Evolutionary conservation across 768 basidiomycete species (phyloP), one percentile per base, ranked within the genome.

Genomic region (Chlorophyllum brunneum): DNA sequence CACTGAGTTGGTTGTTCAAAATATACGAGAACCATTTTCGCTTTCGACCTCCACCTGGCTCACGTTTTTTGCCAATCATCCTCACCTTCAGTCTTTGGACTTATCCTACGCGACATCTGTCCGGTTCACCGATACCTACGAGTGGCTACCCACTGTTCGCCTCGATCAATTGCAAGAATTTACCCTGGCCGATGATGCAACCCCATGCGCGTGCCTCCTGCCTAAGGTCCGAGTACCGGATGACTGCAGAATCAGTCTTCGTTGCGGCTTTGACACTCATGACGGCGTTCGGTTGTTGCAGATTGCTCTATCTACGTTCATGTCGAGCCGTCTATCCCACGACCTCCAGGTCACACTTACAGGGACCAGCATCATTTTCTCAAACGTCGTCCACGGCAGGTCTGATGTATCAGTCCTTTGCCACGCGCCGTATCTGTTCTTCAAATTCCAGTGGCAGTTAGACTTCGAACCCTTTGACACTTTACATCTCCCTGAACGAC

Each of bases 361-460:
- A 6, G 31, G 46, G 24, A 38, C 24, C 23, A 26, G 36, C 0
- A 22, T 48, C 15, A 4, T 20, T 18, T 48, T 48, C 6, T 37
- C 34, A 3, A 38, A 48, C 36, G 24, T 13, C n/a, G 0, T 48
- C 3, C 13, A 30, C 10, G 8, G n/a, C 30, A 18, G 30, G 8
- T 4, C 13, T 20, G 30, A 33, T n/a, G 15, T 20, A 11, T 13
- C 22, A 5, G n/a, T 27, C 18, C 20, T 9, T 2, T 2, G 11
- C 16, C 22, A 48, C n/a, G n/a, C 18, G n/a, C 8, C 7, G n/a
- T n/a, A 31, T 26, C 27, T 48, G 13, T 29, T 39, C 23, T 48
- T 48, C 36, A 48, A 30, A 27, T 48, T 48, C 9, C 47, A 48
- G 20, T 48, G 47, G 47, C 47, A 48, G 10, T 27, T 36, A 1